Conservation (phyloP, 2,329 filamentous ascomycete genomes). For the Fusarium redolens region DNA sequence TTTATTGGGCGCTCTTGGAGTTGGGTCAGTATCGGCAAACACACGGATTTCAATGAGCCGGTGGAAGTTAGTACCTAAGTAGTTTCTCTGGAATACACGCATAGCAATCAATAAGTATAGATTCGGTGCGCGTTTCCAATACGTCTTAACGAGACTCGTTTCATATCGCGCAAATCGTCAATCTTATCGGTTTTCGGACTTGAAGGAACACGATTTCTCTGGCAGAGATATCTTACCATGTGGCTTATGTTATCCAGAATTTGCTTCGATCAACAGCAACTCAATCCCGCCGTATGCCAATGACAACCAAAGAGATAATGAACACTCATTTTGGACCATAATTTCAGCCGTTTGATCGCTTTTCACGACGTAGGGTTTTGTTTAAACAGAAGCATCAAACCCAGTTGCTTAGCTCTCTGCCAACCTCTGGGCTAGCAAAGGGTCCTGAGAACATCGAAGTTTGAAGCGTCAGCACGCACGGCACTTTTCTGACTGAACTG, state of each 20-base stretch:
- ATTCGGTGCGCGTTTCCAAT: background rate
- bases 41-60: background rate
- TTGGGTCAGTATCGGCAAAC: conserved; percentile 15
- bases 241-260: background rate
- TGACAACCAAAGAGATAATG: background rate
- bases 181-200: background rate
- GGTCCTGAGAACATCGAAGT: background rate
- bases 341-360: background rate
- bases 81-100: background rate
- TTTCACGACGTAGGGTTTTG: background rate
- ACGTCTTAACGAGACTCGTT: background rate
- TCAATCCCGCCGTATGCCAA: too few relatives aligned
- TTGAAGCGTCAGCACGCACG: background rate
- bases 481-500: background rate
- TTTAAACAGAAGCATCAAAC: background rate
- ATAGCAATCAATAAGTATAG: background rate
- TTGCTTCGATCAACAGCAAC: background rate
- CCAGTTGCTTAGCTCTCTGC: background rate
- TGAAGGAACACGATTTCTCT: background rate
- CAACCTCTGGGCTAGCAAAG: background rate
- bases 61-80: conserved; percentile 3
- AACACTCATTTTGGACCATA: background rate
- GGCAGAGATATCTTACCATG: background rate
- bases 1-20: conserved; percentile 31
- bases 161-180: background rate